Conservation (phyloP, 306 rosid genomes). For the Vigna reflexopilosa region DNA sequence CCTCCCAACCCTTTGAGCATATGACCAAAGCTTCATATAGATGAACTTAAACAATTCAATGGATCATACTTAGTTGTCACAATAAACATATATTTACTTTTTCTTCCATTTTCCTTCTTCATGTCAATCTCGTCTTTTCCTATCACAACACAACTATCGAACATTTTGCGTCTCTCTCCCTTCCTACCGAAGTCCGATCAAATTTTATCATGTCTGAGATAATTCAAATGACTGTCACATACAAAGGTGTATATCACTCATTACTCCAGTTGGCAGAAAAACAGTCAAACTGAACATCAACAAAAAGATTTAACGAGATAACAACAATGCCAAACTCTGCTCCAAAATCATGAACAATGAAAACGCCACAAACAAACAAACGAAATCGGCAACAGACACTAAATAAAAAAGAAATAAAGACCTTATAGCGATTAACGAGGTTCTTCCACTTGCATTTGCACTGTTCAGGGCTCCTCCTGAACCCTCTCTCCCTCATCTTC, state of each 20-base stretch:
- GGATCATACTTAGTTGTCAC: neutral
- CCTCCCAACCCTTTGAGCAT: neutral
- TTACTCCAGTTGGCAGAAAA: neutral
- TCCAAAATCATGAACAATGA: neutral
- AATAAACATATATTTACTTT: neutral
- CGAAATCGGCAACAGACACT: neutral
- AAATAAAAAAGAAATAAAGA: slow-evolving; percentile 8
- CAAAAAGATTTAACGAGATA: neutral
- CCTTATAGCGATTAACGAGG: slow-evolving; percentile 95
- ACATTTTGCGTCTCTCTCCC: neutral
- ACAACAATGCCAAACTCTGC: neutral
- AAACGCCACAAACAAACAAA: slow-evolving; percentile 1
- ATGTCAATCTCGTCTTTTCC: neutral
- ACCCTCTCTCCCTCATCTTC: slow-evolving; percentile 72
- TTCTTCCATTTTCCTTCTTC: neutral
- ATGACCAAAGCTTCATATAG: neutral
- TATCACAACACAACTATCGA: neutral
- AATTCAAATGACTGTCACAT: neutral
- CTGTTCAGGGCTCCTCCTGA: slow-evolving; percentile 80
- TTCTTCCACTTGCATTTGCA: slow-evolving; percentile 98
- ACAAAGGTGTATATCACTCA: neutral
- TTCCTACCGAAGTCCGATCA: neutral
- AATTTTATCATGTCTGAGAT: slow-evolving; percentile 4
- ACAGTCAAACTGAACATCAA: slow-evolving; percentile 9
- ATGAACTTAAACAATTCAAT: neutral